Evolutionary conservation across 2,329 filamentous ascomycete genomes (phyloP), one percentile per base, ranked within the genome.

Genomic region (Exophiala lecanii-corni): DNA sequence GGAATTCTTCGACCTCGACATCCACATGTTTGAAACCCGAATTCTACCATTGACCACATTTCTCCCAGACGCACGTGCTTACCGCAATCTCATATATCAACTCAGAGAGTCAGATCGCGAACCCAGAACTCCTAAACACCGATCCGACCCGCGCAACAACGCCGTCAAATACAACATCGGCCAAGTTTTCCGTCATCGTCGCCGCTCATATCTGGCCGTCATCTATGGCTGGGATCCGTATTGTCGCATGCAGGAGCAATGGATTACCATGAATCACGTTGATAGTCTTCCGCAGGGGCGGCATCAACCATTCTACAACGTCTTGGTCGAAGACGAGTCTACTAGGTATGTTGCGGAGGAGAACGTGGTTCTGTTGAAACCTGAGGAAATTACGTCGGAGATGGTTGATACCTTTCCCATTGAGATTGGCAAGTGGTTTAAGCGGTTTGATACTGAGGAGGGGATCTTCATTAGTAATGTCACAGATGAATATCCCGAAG

Each of bases 141-240:
- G 49, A 13, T 47, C 59, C 58, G 21, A 54, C 51, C 19, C 62
- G 56, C 40, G 55, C 21, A 52, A 50, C 48, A 13, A 54, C 41
- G 21, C 31, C 39, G 77, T 88, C 38, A 74, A 67, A 47, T 91
- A 79, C 62, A 78, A 73, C 38, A 76, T 95, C 36, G 92, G 92
- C 1, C 84, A 94, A 56, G 75, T 95, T 5, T 94, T 97, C 60
- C 76, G 75, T 36, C 92, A 98, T 65, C 79, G 74, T 49, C 77
- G 89, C 34, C 95, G 92, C 61, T 70, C 75, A 15, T 95, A 91
- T 61, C 71, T 82, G 36, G 89, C 84, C 13, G 76, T 94, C 18
- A 85, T 98, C 45, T 86, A 84, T 10, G 89, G 89, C n/a, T 98
- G 91, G 89, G 82, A 85, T 45, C 63, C 67, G 2, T 71, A 75